Conservation (phyloP, 2,329 filamentous ascomycete genomes). For the Botrytis medusae region DNA sequence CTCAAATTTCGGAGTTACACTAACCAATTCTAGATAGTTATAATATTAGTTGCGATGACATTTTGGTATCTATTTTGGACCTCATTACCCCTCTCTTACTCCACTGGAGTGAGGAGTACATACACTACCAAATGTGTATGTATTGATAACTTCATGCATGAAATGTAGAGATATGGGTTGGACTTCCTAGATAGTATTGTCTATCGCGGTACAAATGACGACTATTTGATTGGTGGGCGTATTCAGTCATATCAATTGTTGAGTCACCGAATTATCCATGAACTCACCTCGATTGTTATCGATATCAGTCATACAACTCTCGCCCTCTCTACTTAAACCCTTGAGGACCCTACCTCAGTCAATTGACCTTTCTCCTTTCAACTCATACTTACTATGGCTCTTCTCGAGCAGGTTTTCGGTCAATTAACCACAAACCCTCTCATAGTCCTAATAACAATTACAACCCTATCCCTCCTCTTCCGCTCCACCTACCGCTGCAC, state of each 20-base stretch:
- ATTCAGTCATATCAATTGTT: background rate
- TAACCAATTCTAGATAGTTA: background rate
- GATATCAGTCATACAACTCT: background rate
- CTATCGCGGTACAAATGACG: background rate
- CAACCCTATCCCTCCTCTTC: conserved; percentile 25
- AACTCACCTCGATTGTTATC: background rate
- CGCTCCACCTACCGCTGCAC: conserved; percentile 40
- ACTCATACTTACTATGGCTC: conserved; percentile 14
- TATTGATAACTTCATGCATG: background rate
- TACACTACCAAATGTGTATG: too few species aligned
- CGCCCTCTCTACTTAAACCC: background rate
- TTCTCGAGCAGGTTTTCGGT: conserved; percentile 22
- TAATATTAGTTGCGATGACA: background rate
- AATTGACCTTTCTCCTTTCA: background rate
- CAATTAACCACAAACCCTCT: conserved; percentile 22
- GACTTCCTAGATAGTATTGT: background rate
- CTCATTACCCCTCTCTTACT: background rate
- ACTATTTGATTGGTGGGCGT: background rate
- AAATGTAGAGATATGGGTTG: background rate
- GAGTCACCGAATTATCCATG: conserved; percentile 2
- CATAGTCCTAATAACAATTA: conserved; percentile 18
- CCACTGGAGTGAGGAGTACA: background rate
- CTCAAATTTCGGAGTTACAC: rapidly evolving
- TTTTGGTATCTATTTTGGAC: background rate
- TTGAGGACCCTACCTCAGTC: background rate